Base-by-base conservation (phyloP, 1,284 basidiomycete species). In the Sporisorium iseilematis-ciliati region DNA sequence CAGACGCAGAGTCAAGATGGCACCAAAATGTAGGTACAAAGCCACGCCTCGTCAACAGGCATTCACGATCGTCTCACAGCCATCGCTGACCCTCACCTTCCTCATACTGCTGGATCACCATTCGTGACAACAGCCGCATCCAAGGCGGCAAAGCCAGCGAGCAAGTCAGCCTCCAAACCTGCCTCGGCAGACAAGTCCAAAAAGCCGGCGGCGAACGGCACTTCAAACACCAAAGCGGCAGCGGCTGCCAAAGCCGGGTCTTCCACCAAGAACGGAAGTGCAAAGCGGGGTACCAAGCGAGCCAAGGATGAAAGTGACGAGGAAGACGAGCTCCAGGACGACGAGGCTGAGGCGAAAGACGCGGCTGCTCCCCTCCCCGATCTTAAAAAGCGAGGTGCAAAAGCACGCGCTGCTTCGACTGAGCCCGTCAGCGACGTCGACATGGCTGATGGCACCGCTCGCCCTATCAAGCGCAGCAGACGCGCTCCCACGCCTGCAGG, bases 401-500 rank as follows among this genome's bases (percentile, higher is more conserved):
- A 65, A 42, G 59, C 26, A 35, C 72, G 66, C 14, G 60, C 52
- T 12, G 57, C 58, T 35, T 69, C 66, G 14, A 40, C 52, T 25
- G 73, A 75, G 50, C 64, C 67, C 21, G 35, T 29, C 8, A 54
- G 59, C 25, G 73, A 75, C 16, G 35, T 63, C 29, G 67, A 75
- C 25, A 64, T 65, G 62, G 57, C 60, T 8, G 64, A 67, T 26
- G 72, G 58, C 16, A 58, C 72, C 4, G 56, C 59, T 40, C 73
- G 67, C n/a, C 63, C 64, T 3, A 55, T 54, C 60, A 75, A 75
- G 46, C 66, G 73, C 21, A 61, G 31, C 5, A 60, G 73, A 35
- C 62, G 73, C 20, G 67, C 67, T 25, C 50, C 73, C n/a, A 75
- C 73, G 6, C 73, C 73, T 31, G 69, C 58, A 35, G 74, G 69